Evolutionary conservation across 2,329 filamentous ascomycete genomes (phyloP).

Genomic region (Zymoseptoria crescenta): DNA sequence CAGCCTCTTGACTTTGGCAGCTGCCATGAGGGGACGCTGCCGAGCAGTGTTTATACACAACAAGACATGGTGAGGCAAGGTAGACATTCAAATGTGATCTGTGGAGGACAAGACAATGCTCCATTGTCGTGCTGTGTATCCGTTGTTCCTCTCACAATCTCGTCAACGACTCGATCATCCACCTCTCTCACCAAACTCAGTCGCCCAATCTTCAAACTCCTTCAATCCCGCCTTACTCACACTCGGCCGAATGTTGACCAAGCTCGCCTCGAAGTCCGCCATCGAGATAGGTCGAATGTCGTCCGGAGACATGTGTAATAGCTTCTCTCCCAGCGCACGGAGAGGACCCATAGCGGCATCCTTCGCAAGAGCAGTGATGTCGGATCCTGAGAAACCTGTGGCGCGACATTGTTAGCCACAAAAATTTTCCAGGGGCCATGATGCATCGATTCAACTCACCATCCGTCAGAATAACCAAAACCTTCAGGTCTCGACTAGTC

Average conservation of each 20-base stretch:
- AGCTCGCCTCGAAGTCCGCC: slow-evolving; percentile 73
- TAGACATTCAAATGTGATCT: not conserved
- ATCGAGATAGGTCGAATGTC: slow-evolving; percentile 83
- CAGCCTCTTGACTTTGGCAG: no score
- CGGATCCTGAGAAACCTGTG: slow-evolving; percentile 89
- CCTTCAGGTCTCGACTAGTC: slow-evolving; percentile 60
- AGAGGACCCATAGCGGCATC: slow-evolving; percentile 97
- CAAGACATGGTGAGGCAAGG: no score
- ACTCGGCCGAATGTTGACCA: slow-evolving; percentile 79
- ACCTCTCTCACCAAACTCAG: slow-evolving; percentile 83
- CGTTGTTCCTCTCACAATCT: not conserved
- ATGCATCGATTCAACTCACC: slow-evolving; percentile 43
- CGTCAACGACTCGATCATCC: slow-evolving; percentile 43
- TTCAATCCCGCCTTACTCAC: slow-evolving; percentile 78
- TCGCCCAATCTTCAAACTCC: slow-evolving; percentile 90
- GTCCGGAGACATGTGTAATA: slow-evolving; percentile 88
- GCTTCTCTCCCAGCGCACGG: slow-evolving; percentile 77
- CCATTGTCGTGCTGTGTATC: not conserved
- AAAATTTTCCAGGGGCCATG: not conserved
- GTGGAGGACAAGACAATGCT: not conserved
- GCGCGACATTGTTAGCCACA: not conserved
- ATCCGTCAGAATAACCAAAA: slow-evolving; percentile 72
- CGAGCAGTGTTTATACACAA: no score
- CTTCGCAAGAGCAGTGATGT: slow-evolving; percentile 93
- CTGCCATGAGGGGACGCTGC: no score